These are phyloP conservation scores for Batkoa obscura DNA, from an alignment of 371 early-diverging fungal species.

Conservation along the genomic window DNA sequence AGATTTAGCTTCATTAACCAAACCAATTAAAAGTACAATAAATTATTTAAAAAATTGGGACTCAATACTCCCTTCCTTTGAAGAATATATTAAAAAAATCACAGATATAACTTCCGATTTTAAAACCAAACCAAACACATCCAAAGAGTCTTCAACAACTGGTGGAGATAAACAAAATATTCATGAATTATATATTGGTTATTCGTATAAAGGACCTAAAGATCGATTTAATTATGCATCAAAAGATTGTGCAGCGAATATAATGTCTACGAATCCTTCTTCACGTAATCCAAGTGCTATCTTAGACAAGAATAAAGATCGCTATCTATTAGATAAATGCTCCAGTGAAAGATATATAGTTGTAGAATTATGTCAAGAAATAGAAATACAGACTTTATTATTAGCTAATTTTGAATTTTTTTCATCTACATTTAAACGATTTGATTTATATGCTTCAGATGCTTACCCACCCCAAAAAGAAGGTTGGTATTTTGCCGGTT, in stretches of 20 bases:
- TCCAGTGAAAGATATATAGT: slow-evolving; percentile 58
- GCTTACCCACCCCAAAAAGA: slow-evolving; percentile 60
- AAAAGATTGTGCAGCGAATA: slow-evolving; percentile 81
- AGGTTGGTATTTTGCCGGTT: slow-evolving; percentile 63
- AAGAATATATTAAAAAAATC: no score
- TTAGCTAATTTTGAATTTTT: slow-evolving; percentile 94
- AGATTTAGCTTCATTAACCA: no score
- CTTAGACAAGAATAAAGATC: slow-evolving; percentile 70
- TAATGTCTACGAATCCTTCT: slow-evolving; percentile 62
- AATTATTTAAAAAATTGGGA: no score
- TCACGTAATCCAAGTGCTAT: slow-evolving; percentile 67
- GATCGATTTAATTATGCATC: slow-evolving; percentile 87
- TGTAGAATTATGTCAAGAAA: slow-evolving; percentile 85
- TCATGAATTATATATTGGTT: no score
- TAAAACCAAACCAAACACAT: no score
- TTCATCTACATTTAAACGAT: slow-evolving; percentile 77
- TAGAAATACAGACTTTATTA: slow-evolving; percentile 71
- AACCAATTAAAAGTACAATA: no score
- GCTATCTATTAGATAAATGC: slow-evolving; percentile 85
- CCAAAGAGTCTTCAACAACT: no score
- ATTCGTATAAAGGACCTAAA: no score
- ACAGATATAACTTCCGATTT: no score
- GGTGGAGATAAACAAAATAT: no score
- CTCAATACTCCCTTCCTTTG: no score
- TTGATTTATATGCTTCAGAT: slow-evolving; percentile 54